phyloP scores from a whole-genome alignment of 2,329 filamentous ascomycete genomes.

The Didymella sp. region DNA sequence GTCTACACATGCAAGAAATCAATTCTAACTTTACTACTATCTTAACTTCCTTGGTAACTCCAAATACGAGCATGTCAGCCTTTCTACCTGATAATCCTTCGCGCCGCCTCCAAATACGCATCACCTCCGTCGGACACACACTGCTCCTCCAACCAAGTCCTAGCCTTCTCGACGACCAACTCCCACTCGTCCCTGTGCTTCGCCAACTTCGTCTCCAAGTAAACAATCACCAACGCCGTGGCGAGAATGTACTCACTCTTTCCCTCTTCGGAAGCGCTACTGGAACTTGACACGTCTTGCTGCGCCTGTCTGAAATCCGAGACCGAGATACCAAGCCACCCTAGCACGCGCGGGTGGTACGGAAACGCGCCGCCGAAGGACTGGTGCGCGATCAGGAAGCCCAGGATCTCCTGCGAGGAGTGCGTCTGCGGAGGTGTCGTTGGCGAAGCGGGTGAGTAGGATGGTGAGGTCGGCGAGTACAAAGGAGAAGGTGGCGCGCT shows the following conservation, averaged over 20 bases:
- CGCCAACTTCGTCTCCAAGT: slow-evolving; percentile 56
- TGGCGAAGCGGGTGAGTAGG: neutral
- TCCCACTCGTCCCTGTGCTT: slow-evolving; percentile 66
- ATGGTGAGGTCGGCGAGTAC: neutral
- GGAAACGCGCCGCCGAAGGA: slow-evolving; percentile 63
- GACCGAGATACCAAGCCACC: neutral
- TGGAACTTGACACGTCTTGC: neutral
- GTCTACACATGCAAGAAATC: neutral
- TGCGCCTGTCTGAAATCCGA: neutral
- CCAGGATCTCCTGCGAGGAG: neutral
- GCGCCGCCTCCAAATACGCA: neutral
- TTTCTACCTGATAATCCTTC: neutral
- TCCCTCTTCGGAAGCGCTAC: neutral
- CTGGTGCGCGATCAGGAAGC: slow-evolving; percentile 58
- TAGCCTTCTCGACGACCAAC: slow-evolving; percentile 67
- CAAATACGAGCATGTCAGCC: neutral
- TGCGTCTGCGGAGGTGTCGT: neutral
- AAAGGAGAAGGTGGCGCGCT: no score
- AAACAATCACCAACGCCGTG: slow-evolving; percentile 57
- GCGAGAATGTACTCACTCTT: slow-evolving; percentile 20
- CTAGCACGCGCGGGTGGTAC: slow-evolving; percentile 28
- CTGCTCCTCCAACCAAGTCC: slow-evolving; percentile 46
- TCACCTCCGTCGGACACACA: neutral
- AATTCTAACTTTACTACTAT: neutral
- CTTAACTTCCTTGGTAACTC: neutral